Conservation (phyloP, 1,139 yeast genomes). For the Pichia sp. region DNA sequence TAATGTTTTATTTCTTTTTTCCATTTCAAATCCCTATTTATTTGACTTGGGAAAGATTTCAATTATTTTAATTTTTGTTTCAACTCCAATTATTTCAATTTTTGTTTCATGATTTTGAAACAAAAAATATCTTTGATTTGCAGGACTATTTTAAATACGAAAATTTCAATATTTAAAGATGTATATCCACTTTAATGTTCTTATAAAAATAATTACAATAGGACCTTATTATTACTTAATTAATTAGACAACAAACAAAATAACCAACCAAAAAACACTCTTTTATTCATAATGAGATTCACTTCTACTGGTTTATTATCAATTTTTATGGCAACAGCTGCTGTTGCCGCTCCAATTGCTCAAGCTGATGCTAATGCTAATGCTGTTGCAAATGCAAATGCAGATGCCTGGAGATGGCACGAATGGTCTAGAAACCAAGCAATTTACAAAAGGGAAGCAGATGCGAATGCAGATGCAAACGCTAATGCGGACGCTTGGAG, state of each 20-base stretch:
- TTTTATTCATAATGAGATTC: slow-evolving; percentile 10
- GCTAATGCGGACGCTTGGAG: not conserved
- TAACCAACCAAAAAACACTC: not conserved
- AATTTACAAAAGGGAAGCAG: slow-evolving; percentile 22
- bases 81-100: not conserved
- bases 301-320: slow-evolving; percentile 7
- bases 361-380: slow-evolving; percentile 12
- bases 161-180: not conserved
- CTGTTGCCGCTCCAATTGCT: slow-evolving; percentile 9
- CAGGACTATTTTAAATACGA: too few relatives aligned
- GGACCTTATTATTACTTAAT: not conserved
- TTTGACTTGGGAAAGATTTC: too few relatives aligned
- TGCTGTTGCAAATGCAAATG: slow-evolving; percentile 13
- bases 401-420: slow-evolving; percentile 16
- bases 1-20: too few relatives aligned
- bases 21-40: too few relatives aligned
- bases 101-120: not conserved
- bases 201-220: too few relatives aligned
- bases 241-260: not conserved
- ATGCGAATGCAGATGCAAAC: slow-evolving; percentile 1
- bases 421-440: slow-evolving; percentile 13
- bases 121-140: not conserved
- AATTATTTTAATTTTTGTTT: not conserved
- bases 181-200: not conserved
- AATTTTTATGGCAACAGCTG: slow-evolving; percentile 6